phyloP scores from a whole-genome alignment of 371 early-diverging fungal species.

The Blyttiomyces sp. region DNA sequence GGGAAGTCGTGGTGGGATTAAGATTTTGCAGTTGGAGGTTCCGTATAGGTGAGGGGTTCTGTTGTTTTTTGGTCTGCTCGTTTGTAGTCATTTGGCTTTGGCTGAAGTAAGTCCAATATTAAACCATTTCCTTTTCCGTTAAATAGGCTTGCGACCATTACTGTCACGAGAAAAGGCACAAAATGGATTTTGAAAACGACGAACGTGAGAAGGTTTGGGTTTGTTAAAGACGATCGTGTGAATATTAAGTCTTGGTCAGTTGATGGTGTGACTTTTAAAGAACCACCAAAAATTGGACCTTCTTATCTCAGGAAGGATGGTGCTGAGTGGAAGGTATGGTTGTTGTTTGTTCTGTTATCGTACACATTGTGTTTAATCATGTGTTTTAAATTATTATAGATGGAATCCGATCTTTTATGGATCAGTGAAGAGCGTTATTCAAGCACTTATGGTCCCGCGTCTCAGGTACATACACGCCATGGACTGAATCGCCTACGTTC shows the following conservation, averaged over 20 bases:
- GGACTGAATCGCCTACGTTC: no score
- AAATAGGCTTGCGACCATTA: conserved; percentile 33
- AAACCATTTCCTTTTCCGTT: background rate
- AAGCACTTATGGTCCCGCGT: conserved; percentile 63
- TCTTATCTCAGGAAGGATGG: conserved; percentile 33
- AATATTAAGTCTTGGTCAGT: conserved; percentile 39
- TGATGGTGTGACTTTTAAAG: conserved; percentile 34
- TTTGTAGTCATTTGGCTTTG: background rate
- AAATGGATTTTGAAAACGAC: conserved; percentile 48
- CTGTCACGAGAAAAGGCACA: conserved; percentile 25
- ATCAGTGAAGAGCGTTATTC: conserved; percentile 46
- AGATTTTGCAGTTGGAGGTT: conserved; percentile 58
- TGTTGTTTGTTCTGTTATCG: background rate
- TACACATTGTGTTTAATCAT: background rate
- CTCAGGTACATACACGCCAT: conserved; percentile 32
- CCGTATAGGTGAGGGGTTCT: conserved; percentile 51
- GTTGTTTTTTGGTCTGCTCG: background rate
- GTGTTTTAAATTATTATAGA: conserved; percentile 28
- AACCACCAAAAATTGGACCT: conserved; percentile 37
- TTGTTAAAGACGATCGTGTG: conserved; percentile 32
- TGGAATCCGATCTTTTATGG: conserved; percentile 51
- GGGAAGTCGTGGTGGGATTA: conserved; percentile 60
- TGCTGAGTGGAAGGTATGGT: conserved; percentile 26
- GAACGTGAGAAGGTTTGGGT: conserved; percentile 53
- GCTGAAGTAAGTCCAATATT: no score